Evolutionary conservation across 345 rosid species (phyloP), one percentile per base, ranked within the genome.

Genomic region (Odontarrhena argentea): DNA sequence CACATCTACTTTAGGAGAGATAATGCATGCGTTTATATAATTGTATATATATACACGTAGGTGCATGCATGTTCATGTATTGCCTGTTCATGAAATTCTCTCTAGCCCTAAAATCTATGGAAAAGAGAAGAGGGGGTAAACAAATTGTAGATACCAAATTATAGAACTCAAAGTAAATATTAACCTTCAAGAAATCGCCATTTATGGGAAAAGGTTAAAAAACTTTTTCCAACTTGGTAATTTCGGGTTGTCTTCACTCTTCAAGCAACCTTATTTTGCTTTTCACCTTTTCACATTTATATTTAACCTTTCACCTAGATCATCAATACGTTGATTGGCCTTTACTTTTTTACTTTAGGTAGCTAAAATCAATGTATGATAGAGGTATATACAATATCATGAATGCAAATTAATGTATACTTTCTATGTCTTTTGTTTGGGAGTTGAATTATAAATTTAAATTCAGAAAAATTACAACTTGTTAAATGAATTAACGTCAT

Each of bases 51-150:
- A 14, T 18, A 34, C 2, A 45, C 13, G 18, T 6, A 50, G 13
- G 49, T 25, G 35, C 13, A 41, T 35, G 44, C 8, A 3, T 53
- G 51, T 54, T 46, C 40, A 62, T 70, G 65, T 70, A 53, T 61
- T 24, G 63, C 38, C 41, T 70, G 42, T 53, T 70, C 63, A 53
- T 54, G 7, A 62, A 53, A 35, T 45, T 52, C 34, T 46, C 50
- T 42, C 5, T 55, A 71, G 75, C 75, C 49, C 69, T 55, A 71
- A 71, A 63, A 63, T 63, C 70, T 55, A 71, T 63, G 75, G 45
- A 54, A 37, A 13, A 25, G 56, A 54, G 42, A 38, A 11, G 40
- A 28, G 32, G 68, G 75, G 69, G 64, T 71, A 63, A 70, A 46
- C 9, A 45, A 41, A 4, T 38, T 55, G 64, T 55, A 47, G 55